These are phyloP conservation scores for Cyclocybe aegerita DNA, from an alignment of 768 basidiomycete genomes.

Conservation along the genomic window DNA sequence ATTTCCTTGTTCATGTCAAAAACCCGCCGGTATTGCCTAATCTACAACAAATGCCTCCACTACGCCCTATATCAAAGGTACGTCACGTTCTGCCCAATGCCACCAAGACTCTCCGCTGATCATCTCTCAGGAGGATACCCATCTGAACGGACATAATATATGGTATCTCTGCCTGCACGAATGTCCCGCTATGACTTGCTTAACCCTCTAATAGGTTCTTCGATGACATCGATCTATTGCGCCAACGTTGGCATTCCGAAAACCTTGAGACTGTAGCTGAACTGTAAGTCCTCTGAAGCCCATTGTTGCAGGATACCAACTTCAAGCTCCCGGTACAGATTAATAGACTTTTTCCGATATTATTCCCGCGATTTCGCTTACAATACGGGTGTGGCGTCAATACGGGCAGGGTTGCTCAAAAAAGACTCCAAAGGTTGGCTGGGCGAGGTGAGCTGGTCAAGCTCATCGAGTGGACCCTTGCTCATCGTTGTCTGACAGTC, in stretches of 20 bases:
- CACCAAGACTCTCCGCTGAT: conserved; percentile 8
- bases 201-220: conserved; percentile 69
- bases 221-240: conserved; percentile 91
- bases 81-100: conserved; percentile 14
- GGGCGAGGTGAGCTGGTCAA: conserved; percentile 64
- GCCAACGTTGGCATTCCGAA: conserved; percentile 91
- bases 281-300: conserved; percentile 54
- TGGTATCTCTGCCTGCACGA: conserved; percentile 46
- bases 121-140: conserved; percentile 66
- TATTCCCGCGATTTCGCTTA: conserved; percentile 93
- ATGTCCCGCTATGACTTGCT: conserved; percentile 6
- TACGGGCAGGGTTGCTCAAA: conserved; percentile 83
- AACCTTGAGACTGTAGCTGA: conserved; percentile 93
- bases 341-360: conserved; percentile 98
- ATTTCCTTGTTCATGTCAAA: conserved; percentile 97
- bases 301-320: conserved; percentile 3
- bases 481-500: conserved; percentile 42
- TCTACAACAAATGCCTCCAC: conserved; percentile 90
- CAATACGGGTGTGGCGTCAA: conserved; percentile 88
- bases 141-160: conserved; percentile 78
- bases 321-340: conserved; percentile 40
- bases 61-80: conserved; percentile 82
- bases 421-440: conserved; percentile 96
- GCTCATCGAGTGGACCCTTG: not conserved
- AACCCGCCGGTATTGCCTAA: conserved; percentile 96